phyloP scores from a whole-genome alignment of 148 eudicot species.

The Persicaria tinctoria region DNA sequence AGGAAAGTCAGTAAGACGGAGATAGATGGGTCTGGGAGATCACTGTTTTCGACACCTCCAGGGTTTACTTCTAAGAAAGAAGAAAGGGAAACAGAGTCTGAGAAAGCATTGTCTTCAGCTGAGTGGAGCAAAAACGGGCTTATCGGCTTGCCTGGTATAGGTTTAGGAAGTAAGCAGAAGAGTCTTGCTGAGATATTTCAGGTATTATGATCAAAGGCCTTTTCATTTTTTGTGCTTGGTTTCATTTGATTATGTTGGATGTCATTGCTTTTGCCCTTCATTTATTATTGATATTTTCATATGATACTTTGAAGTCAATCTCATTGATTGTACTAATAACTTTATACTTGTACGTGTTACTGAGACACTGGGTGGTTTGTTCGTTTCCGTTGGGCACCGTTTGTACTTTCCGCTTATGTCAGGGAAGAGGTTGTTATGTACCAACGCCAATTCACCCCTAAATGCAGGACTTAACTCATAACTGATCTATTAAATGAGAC shows the following conservation, averaged over 20 bases:
- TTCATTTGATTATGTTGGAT: background rate
- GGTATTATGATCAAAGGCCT: slow-evolving; percentile 34
- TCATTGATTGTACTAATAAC: background rate
- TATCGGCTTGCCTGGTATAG: slow-evolving; percentile 85
- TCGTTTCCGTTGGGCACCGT: background rate
- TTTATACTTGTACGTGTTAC: too few relatives aligned
- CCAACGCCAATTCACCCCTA: background rate
- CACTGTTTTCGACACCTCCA: slow-evolving; percentile 60
- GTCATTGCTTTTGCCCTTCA: background rate
- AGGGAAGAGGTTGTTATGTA: background rate
- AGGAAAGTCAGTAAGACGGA: slow-evolving; percentile 60
- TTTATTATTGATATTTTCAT: background rate
- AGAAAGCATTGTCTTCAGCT: slow-evolving; percentile 38
- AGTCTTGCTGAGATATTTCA: slow-evolving; percentile 94
- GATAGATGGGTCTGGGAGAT: slow-evolving; percentile 45
- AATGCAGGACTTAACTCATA: background rate
- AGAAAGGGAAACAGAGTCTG: slow-evolving; percentile 53
- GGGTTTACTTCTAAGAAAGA: slow-evolving; percentile 76
- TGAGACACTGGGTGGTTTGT: too few relatives aligned
- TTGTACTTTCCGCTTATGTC: background rate
- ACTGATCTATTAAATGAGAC: background rate
- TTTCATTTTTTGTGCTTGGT: background rate
- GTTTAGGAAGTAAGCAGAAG: slow-evolving; percentile 82
- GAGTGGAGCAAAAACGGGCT: slow-evolving; percentile 96
- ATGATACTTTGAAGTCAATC: background rate